Percentiles rank a stretch among this genome's conserved stretches.
Conservation (phyloP, 176 grass and related monocot genomes). For the Ampelocalamus luodianensis region DNA sequence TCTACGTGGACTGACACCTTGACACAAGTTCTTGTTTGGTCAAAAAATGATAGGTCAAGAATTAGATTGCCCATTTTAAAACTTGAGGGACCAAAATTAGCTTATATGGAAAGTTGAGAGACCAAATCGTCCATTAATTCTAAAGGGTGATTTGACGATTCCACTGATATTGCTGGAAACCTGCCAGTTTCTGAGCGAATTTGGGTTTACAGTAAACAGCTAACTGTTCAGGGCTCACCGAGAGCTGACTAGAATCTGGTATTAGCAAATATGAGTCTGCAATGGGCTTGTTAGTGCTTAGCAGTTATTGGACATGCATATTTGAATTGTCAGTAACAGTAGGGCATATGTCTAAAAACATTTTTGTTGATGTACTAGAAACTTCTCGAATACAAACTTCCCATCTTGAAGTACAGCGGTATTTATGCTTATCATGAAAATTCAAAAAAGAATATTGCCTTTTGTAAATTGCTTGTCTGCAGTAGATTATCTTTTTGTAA, state of each 20-base stretch:
- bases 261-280: background rate
- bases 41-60: background rate
- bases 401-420: background rate
- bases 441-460: background rate
- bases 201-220: background rate
- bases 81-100: background rate
- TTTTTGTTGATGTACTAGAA: slow-evolving; percentile 2
- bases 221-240: background rate
- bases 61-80: background rate
- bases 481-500: slow-evolving; percentile 15
- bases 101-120: background rate
- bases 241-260: background rate
- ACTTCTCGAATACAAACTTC: background rate
- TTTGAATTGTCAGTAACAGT: background rate
- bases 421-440: background rate
- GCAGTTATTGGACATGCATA: background rate
- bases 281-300: background rate
- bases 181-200: background rate
- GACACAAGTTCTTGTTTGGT: background rate
- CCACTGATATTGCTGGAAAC: background rate
- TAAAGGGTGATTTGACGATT: background rate
- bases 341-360: background rate
- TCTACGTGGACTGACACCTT: background rate
- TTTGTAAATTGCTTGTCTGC: slow-evolving; percentile 13
- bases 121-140: background rate